phyloP scores from a whole-genome alignment of 495 filamentous ascomycete species.

The Chaetomium tenue region DNA sequence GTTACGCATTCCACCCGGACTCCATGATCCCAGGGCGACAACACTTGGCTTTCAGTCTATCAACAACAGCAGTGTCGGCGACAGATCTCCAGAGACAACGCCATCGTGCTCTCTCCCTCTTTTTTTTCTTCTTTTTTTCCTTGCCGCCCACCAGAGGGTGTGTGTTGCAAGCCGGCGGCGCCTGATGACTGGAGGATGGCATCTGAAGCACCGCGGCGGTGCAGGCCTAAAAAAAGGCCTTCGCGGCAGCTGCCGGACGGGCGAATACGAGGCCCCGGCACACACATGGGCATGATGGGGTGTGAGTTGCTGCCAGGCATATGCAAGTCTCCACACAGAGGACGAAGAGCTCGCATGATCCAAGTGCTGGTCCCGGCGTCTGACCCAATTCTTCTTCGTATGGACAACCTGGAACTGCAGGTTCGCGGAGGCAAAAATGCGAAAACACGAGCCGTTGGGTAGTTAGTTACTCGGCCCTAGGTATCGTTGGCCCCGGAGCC shows the following conservation, averaged over 20 bases:
- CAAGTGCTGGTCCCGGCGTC: neutral
- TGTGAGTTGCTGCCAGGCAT: conserved; percentile 10
- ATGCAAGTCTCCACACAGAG: neutral
- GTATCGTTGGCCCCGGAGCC: neutral
- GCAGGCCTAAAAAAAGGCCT: conserved; percentile 24
- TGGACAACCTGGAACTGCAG: neutral
- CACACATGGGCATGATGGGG: conserved; percentile 12
- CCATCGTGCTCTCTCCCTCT: neutral
- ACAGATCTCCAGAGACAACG: neutral
- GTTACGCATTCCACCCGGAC: neutral
- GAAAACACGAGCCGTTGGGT: neutral
- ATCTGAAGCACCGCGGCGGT: conserved; percentile 23
- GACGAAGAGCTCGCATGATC: neutral
- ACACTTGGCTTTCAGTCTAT: too few relatives aligned
- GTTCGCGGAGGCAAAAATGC: neutral
- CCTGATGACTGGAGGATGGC: neutral
- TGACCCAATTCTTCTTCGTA: neutral
- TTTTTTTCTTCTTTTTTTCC: too few relatives aligned
- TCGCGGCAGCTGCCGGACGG: conserved; percentile 15
- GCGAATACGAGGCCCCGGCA: conserved; percentile 29
- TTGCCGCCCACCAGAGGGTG: conserved; percentile 3
- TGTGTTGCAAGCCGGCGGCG: conserved; percentile 6
- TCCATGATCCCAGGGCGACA: neutral
- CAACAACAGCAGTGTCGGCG: too few relatives aligned
- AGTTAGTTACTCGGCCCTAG: neutral